Evolutionary conservation across 2,329 filamentous ascomycete species (phyloP), one percentile per base, ranked within the genome.

Genomic region (Didymella sp.): DNA sequence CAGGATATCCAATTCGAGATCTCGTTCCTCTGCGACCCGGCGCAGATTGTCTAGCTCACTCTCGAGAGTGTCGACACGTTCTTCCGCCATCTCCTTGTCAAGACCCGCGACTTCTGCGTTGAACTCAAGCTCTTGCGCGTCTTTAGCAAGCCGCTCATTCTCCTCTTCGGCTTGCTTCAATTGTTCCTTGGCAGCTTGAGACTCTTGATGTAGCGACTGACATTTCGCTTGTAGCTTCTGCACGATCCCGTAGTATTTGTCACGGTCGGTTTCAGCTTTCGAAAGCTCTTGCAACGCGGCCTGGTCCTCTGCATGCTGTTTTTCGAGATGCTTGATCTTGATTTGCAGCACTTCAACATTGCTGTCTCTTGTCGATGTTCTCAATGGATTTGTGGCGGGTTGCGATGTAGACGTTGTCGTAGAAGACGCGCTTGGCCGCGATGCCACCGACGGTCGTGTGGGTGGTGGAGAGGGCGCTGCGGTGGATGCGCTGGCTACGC

Each of bases 81-180:
- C 94, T 75, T 99, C 93, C 0, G 95, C 95, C 90, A 98, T 96
- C 76, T 99, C 94, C 41, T 91, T 87, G 73, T 99, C 95, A 24
- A 99, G 80, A 0, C 91, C 89, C 6, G 92, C 92, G 76, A 95
- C 85, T 77, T 99, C 95, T 70, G 97, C 79, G 6, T 90, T 86
- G 3, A 88, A 85, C 27, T 98, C 95, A 74, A 96, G 88, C 64
- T 97, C 92, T 7, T 90, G 89, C 72, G 95, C 89, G 51, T 89
- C 81, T 27, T 84, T 82, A 65, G 94, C 90, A 2, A 95, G 80
- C 21, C 86, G 81, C 54, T 90, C 87, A 19, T 92, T 82, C 44
- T 85, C 85, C 19, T 82, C 77, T 71, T 95, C 87, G 0, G 88
- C 85, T 66, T 96, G 90, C 68, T 92, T 92, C 40, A 96, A 75